Evolutionary conservation across 148 eudicot species (phyloP).

Genomic region (Fagopyrum esculentum): DNA sequence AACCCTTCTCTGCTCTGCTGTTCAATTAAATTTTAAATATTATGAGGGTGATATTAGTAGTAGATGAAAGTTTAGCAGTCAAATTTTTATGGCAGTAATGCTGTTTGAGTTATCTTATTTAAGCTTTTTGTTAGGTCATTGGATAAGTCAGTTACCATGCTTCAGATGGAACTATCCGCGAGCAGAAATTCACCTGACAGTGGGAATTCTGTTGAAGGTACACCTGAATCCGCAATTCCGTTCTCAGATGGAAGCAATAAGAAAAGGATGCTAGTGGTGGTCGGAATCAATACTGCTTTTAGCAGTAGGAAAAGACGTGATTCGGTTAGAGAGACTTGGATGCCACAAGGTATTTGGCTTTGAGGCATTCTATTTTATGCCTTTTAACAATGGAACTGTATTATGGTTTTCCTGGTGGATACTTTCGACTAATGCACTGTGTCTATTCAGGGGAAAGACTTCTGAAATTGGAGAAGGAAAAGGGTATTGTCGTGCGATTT

Average conservation of each 20-base stretch:
- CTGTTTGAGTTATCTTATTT: constrained; percentile 15
- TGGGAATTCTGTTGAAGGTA: constrained; percentile 25
- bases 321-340: constrained; percentile 92
- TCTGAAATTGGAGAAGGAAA: constrained; percentile 67
- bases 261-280: constrained; percentile 79
- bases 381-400: not conserved
- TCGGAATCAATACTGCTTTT: constrained; percentile 96
- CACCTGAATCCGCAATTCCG: constrained; percentile 10
- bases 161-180: constrained; percentile 79
- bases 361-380: not conserved
- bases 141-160: constrained; percentile 75
- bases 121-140: constrained; percentile 44
- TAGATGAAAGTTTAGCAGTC: not conserved
- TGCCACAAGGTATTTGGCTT: constrained; percentile 76
- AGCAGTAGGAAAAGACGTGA: constrained; percentile 95
- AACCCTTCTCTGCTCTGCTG: not conserved
- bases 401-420: not conserved
- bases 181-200: constrained; percentile 46
- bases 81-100: not conserved
- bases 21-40: not conserved
- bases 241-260: constrained; percentile 37
- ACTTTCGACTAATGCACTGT: not conserved
- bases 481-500: constrained; percentile 84
- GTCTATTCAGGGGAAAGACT: constrained; percentile 63
- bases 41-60: not conserved